A percentile compares a stretch with the other conserved stretches of the same genome.
phyloP scores from a whole-genome alignment of 495 filamentous ascomycete species.

The Aspergillus bertholletiae region DNA sequence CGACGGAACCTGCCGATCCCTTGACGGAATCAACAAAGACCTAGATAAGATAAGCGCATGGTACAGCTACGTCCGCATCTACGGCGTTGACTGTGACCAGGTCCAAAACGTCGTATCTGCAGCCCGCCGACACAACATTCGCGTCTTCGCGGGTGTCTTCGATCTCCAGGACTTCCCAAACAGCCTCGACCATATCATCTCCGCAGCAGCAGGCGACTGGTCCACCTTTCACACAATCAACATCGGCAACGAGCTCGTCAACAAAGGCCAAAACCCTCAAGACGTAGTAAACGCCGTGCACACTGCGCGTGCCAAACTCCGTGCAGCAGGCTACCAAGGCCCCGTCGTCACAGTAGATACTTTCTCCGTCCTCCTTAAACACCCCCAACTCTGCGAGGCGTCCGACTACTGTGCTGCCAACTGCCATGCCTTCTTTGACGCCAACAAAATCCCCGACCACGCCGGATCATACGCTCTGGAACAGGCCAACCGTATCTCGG shows the following conservation, averaged over 20 bases:
- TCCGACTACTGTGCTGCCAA: conserved; percentile 82
- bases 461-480: conserved; percentile 62
- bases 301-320: conserved; percentile 53
- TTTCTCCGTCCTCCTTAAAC: conserved; percentile 57
- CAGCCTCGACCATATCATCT: conserved; percentile 51
- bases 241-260: conserved; percentile 80
- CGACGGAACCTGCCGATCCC: conserved; percentile 63
- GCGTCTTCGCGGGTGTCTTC: conserved; percentile 72
- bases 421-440: conserved; percentile 81
- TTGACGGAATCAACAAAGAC: conserved; percentile 58
- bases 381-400: conserved; percentile 66
- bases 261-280: conserved; percentile 50
- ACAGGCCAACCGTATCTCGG: conserved; percentile 49
- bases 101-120: conserved; percentile 56
- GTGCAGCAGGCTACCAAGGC: conserved; percentile 62
- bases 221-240: conserved; percentile 62
- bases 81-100: conserved; percentile 78
- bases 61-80: conserved; percentile 67
- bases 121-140: conserved; percentile 54
- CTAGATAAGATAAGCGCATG: conserved; percentile 44
- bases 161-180: conserved; percentile 53
- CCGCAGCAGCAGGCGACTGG: conserved; percentile 59
- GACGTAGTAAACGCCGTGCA: conserved; percentile 54
- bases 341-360: conserved; percentile 80
- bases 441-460: conserved; percentile 45